Base-by-base conservation (phyloP, 768 basidiomycete genomes). In the Mycena rebaudengoi region DNA sequence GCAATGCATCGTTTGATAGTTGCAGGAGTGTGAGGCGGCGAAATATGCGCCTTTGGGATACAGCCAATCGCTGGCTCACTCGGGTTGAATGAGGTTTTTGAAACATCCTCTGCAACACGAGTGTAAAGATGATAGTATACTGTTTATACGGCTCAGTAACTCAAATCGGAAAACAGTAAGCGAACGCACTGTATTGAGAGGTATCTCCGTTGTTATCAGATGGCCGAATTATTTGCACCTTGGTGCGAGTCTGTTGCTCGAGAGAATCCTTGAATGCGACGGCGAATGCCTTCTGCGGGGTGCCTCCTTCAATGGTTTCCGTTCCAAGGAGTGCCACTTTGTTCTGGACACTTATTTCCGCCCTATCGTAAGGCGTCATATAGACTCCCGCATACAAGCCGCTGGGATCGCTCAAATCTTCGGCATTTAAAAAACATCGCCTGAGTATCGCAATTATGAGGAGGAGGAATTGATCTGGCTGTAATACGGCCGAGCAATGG, bases 391-490 rank as follows among this genome's bases (percentile, higher is more conserved):
- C 32, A 11, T 16, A 14, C n/a, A 16, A 10, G 0, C 26, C 25
- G 7, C 20, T 35, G 18, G 49, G 58, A 20, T 60, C 48, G 14
- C 7, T 1, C 1, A 64, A 48, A 2, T 21, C 33, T 35, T 68
- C 63, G 7, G 56, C 39, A 8, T 62, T 48, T 5, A 29, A 20
- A 6, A 68, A 20, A 25, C 60, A 65, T 5, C 64, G 67, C 43
- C 48, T 61, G 16, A 68, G 28, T 16, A 54, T 33, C 0, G 20
- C 23, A 7, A 37, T 35, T 65, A 30, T 69, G 67, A 2, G 67
- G 67, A 16, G 63, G 59, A 43, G 63, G 53, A 7, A 68, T 35
- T n/a, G 56, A 52, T 29, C 40, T 56, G 41, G 57, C 63, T 43
- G 32, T 2, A 4, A 68, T 61, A 30, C 66, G 58, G 26, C 62